A percentile compares a stretch with the other conserved stretches of the same genome.
These are phyloP conservation scores for Alternaria infectoria DNA, from an alignment of 2,329 filamentous ascomycete species.

Conservation along the genomic window DNA sequence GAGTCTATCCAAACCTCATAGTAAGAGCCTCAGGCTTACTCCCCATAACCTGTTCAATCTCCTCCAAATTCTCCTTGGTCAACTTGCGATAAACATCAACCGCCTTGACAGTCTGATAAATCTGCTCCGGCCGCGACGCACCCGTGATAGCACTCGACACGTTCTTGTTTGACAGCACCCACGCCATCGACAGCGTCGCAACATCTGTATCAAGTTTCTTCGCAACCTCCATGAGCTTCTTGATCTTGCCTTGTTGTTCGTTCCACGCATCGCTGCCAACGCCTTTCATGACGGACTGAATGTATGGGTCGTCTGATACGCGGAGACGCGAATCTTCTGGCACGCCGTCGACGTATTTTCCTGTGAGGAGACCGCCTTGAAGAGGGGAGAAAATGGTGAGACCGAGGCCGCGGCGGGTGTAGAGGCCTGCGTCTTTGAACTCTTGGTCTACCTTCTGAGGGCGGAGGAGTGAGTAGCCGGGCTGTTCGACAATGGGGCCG, in stretches of 20 bases:
- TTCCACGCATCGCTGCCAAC: conserved; percentile 61
- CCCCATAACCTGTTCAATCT: conserved; percentile 45
- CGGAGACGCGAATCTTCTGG: conserved; percentile 64
- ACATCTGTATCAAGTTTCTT: conserved; percentile 67
- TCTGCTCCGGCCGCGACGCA: conserved; percentile 38
- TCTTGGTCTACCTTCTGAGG: conserved; percentile 65
- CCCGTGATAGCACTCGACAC: conserved; percentile 41
- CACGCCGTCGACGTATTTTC: conserved; percentile 68
- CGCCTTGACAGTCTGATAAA: conserved; percentile 50
- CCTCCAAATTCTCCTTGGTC: conserved; percentile 52
- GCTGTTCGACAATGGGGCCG: conserved; percentile 60
- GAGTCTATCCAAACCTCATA: conserved; percentile 30
- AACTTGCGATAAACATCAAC: conserved; percentile 54
- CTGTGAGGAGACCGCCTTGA: conserved; percentile 63
- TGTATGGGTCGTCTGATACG: conserved; percentile 62
- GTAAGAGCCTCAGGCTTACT: conserved; percentile 40
- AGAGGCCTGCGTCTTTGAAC: conserved; percentile 61
- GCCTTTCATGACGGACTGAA: conserved; percentile 50
- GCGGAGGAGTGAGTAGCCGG: conserved; percentile 65
- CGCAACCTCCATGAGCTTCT: conserved; percentile 58
- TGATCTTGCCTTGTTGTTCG: conserved; percentile 64
- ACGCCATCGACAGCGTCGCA: conserved; percentile 46
- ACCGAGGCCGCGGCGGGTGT: conserved; percentile 60
- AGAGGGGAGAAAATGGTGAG: conserved; percentile 64
- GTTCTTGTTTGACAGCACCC: conserved; percentile 43